Percentiles rank a stretch among this genome's conserved stretches.
phyloP scores from a whole-genome alignment of 23 red algal species.

The Gracilariopsis chorda region DNA sequence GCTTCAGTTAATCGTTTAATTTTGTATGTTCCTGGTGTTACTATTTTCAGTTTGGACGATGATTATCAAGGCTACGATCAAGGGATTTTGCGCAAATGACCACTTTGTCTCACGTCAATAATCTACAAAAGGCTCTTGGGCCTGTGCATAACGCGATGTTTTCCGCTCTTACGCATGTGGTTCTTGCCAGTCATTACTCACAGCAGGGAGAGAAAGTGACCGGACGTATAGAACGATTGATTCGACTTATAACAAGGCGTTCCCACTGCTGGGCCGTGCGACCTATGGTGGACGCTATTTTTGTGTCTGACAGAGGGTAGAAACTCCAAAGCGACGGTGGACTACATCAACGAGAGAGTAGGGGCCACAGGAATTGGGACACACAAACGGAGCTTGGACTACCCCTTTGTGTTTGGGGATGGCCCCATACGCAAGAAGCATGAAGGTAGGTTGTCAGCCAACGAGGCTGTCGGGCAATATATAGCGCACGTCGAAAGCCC shows the following conservation, averaged over 20 bases:
- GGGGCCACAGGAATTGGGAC: background rate
- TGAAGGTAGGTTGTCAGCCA: background rate
- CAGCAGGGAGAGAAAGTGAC: background rate
- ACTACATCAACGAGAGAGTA: background rate
- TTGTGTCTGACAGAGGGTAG: background rate
- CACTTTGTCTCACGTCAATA: background rate
- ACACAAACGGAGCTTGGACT: background rate
- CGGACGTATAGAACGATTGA: background rate
- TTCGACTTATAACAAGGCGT: slow-evolving; percentile 1
- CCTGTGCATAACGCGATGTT: background rate
- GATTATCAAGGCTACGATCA: background rate
- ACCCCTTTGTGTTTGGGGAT: slow-evolving; percentile 19
- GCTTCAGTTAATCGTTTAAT: slow-evolving; percentile 10
- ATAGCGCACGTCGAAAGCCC: too few relatives aligned
- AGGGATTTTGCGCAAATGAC: background rate
- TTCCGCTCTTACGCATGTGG: background rate
- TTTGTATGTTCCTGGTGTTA: background rate
- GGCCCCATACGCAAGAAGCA: background rate
- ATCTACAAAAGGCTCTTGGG: background rate
- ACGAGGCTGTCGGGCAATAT: background rate
- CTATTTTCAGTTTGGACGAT: background rate
- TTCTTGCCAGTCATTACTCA: background rate
- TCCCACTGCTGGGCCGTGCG: background rate
- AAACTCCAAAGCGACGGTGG: background rate
- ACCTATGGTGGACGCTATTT: slow-evolving; percentile 4